These are phyloP conservation scores for Penicillium nordicum DNA, from an alignment of 2,329 filamentous ascomycete genomes.

Conservation along the genomic window DNA sequence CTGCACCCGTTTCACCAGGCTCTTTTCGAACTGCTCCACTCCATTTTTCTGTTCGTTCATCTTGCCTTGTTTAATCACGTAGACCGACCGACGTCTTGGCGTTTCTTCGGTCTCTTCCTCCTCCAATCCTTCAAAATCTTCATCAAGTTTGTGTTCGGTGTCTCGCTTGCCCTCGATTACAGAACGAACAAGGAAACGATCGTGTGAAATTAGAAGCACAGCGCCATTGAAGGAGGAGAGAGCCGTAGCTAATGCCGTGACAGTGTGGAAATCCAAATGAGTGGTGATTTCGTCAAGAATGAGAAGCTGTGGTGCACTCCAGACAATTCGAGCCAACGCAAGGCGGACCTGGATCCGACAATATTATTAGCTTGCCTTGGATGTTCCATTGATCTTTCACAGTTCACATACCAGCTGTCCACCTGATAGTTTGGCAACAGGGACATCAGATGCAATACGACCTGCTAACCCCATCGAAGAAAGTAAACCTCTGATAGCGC, in stretches of 20 bases:
- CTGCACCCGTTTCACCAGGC: constrained; percentile 58
- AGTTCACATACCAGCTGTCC: constrained; percentile 65
- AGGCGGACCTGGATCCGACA: constrained; percentile 46
- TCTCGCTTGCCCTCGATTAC: constrained; percentile 62
- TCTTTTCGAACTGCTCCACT: constrained; percentile 63
- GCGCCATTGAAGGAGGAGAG: constrained; percentile 69
- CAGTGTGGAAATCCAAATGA: constrained; percentile 79
- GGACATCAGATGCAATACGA: constrained; percentile 67
- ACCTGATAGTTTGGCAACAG: constrained; percentile 69
- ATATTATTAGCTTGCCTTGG: not conserved
- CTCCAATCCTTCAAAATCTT: constrained; percentile 47
- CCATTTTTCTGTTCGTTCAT: constrained; percentile 57
- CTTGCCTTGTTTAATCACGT: constrained; percentile 57
- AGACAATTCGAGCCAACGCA: constrained; percentile 66
- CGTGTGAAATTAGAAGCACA: constrained; percentile 74
- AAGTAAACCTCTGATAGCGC: constrained; percentile 64
- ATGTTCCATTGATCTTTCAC: not conserved
- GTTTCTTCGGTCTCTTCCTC: constrained; percentile 44
- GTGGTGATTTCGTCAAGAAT: constrained; percentile 80
- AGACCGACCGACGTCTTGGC: constrained; percentile 54
- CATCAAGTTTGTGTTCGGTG: constrained; percentile 38
- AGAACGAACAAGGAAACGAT: constrained; percentile 74
- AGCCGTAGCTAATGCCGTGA: constrained; percentile 65
- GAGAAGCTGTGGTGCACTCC: constrained; percentile 66
- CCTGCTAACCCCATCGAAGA: constrained; percentile 68